Base-by-base conservation (phyloP, 202 grass and related monocot genomes). In the Hordeum pubiflorum region DNA sequence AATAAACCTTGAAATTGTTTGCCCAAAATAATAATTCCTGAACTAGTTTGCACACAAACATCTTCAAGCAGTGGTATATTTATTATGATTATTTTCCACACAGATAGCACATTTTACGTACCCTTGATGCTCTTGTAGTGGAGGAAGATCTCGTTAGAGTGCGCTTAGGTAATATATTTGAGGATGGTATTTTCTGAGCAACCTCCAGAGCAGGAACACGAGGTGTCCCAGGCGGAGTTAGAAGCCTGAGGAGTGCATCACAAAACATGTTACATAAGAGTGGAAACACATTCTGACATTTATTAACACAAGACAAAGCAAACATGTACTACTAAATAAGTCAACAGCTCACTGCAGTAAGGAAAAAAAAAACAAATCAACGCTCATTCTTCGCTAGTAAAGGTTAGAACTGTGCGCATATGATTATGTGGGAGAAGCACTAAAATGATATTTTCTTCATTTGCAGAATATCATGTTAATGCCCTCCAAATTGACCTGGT, bases 161-260 rank as follows among this genome's bases (percentile, higher is more conserved):
- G 13, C 87, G 85, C 84, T 89, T 95, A 22, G 96, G 87, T 75
- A 86, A 74, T 69, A 81, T 77, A 67, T 85, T 86, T 72, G 90
- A 37, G 33, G 89, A 78, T 54, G 85, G 81, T 69, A 69, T 86
- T 55, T 83, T 90, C 84, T 93, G 86, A 63, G 76, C 82, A 87
- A 83, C 39, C 80, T 88, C 92, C 59, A 66, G 80, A 59, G 79
- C 84, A 89, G 83, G 78, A 85, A 79, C 77, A 63, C 90, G 90
- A 22, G 96, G 96, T 41, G 96, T 95, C 29, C 90, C 96, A 37
- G 96, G 96, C 0, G 96, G 96, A 33, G 96, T 99, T 69, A 99
- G 89, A 85, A 95, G 96, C 96, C 96, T 99, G 80, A 60, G n/a
- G 32, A 64, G 55, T 58, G 64, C 39, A 91, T 3, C 66, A 14